Conservation (phyloP, 1,139 yeast species). For the Geotrichum phurueaensis region DNA sequence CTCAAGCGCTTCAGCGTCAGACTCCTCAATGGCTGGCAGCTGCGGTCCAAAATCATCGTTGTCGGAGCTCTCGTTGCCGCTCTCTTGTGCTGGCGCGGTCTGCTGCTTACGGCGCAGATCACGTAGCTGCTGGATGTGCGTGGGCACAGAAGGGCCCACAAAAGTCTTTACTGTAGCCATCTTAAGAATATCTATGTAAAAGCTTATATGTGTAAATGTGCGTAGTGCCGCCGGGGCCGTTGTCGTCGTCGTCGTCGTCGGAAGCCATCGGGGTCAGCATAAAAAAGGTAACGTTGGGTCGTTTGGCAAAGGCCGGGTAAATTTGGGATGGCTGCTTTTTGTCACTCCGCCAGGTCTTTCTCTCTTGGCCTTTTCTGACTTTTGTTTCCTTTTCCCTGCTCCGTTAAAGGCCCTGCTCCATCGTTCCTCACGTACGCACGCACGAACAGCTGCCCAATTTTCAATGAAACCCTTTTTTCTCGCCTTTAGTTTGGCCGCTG, state of each 20-base stretch:
- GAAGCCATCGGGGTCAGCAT: not conserved
- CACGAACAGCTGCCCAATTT: constrained; percentile 1
- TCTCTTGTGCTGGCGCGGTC: not conserved
- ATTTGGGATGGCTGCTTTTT: not conserved
- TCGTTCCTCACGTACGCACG: constrained; percentile 3
- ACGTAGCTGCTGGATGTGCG: constrained; percentile 11
- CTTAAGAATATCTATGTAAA: not conserved
- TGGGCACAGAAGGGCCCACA: constrained; percentile 16
- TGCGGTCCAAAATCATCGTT: constrained; percentile 17
- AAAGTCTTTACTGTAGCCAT: not conserved
- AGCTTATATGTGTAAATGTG: not conserved
- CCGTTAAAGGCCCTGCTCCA: constrained; percentile 4
- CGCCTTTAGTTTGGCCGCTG: constrained; percentile 9
- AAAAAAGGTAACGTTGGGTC: not conserved
- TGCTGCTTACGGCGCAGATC: constrained; percentile 1
- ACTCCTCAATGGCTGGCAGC: constrained; percentile 5
- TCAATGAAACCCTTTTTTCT: constrained; percentile 11
- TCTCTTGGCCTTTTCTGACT: not conserved
- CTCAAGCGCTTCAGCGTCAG: constrained; percentile 16
- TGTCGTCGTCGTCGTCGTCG: not conserved
- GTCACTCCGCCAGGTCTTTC: not conserved
- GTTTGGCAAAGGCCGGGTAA: not conserved
- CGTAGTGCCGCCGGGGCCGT: not conserved
- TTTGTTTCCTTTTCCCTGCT: not conserved
- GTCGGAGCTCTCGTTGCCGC: not conserved